Conservation (phyloP, 306 rosid species). For the Quercus bicolor region DNA sequence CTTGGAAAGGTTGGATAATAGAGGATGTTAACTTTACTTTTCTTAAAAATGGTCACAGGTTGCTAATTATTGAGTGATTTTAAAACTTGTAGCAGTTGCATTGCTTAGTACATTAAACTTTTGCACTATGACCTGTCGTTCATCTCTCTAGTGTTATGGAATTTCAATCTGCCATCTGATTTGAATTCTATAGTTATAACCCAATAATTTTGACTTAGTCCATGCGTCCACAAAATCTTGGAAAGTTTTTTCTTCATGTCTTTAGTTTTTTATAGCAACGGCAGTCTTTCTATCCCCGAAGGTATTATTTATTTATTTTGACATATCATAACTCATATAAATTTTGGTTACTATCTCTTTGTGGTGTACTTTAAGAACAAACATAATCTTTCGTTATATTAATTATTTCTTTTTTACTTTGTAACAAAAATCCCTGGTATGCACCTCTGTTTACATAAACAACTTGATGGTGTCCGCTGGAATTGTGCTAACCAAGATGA, state of each 20-base stretch:
- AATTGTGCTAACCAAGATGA: conserved; percentile 78
- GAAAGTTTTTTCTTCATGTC: too few relatives aligned
- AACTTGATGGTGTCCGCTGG: conserved; percentile 76
- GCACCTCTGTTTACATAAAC: conserved; percentile 53
- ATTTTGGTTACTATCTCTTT: neutral
- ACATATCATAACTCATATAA: neutral
- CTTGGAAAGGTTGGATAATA: too few relatives aligned
- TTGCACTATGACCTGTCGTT: neutral
- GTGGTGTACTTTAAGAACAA: neutral
- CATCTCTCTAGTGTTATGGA: neutral
- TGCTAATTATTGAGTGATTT: too few relatives aligned
- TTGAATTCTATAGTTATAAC: neutral
- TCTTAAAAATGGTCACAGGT: too few relatives aligned
- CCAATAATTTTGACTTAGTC: too few relatives aligned
- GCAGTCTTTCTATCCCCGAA: too few relatives aligned
- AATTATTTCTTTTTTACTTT: neutral
- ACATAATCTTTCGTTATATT: neutral
- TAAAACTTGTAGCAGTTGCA: neutral
- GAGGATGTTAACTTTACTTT: too few relatives aligned
- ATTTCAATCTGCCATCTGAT: neutral
- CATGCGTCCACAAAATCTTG: too few relatives aligned
- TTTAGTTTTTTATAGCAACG: too few relatives aligned
- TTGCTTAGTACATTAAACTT: neutral
- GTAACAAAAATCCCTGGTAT: conserved; percentile 32
- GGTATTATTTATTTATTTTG: too few relatives aligned